These are phyloP conservation scores for Blastocrithidia nonstop DNA, from an alignment of 208 protist species.

Conservation along the genomic window DNA sequence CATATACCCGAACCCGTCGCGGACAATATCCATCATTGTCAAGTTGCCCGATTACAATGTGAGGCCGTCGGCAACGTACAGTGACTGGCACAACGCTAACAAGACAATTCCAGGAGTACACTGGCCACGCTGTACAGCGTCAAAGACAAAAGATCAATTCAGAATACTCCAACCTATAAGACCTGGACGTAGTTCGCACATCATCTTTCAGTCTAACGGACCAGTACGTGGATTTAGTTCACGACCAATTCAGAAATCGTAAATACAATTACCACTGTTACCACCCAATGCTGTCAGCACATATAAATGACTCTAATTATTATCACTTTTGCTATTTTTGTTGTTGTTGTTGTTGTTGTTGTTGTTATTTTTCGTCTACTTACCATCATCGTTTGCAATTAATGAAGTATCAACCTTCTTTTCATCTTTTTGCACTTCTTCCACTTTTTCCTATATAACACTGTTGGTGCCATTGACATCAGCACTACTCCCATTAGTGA, in stretches of 20 bases:
- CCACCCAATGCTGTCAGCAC: slow-evolving; percentile 62
- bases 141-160: slow-evolving; percentile 81
- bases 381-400: too few relatives aligned
- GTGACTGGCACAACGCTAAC: slow-evolving; percentile 67
- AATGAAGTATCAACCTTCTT: too few relatives aligned
- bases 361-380: too few relatives aligned
- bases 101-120: slow-evolving; percentile 75
- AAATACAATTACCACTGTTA: slow-evolving; percentile 78
- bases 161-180: slow-evolving; percentile 92
- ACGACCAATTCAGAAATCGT: slow-evolving; percentile 92
- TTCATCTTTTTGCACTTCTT: too few relatives aligned
- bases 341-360: too few relatives aligned
- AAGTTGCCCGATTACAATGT: slow-evolving; percentile 83
- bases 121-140: slow-evolving; percentile 42
- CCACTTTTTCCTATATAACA: too few relatives aligned
- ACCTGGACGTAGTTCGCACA: slow-evolving; percentile 91
- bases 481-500: too few relatives aligned
- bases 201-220: slow-evolving; percentile 92
- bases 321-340: too few relatives aligned
- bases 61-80: slow-evolving; percentile 91
- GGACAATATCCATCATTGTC: slow-evolving; percentile 94
- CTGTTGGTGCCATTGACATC: too few relatives aligned
- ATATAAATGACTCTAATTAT: too few relatives aligned
- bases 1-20: slow-evolving; percentile 94
- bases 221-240: slow-evolving; percentile 90